A percentile compares a stretch with the other conserved stretches of the same genome.
Evolutionary conservation across 495 filamentous ascomycete species (phyloP).

Genomic region (Neurospora sp.): DNA sequence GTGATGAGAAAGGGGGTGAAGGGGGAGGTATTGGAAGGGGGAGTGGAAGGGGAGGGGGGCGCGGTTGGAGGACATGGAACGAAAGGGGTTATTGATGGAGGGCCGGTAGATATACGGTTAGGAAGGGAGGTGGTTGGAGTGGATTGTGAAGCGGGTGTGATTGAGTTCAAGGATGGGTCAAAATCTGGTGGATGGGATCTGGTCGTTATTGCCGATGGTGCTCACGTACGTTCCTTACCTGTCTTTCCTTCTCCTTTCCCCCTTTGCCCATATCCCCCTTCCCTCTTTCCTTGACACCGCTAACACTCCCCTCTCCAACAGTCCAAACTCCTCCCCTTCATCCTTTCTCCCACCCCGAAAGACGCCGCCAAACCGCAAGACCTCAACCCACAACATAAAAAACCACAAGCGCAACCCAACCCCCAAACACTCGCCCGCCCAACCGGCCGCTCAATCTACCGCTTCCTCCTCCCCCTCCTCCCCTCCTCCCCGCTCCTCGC

Average conservation of each 20-base stretch:
- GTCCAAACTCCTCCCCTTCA: neutral
- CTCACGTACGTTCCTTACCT: slow-evolving; percentile 12
- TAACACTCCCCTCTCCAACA: neutral
- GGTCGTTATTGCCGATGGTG: slow-evolving; percentile 22
- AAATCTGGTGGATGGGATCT: slow-evolving; percentile 9
- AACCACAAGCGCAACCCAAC: neutral
- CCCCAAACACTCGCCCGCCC: slow-evolving; percentile 1
- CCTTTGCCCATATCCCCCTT: neutral
- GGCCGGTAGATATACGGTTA: slow-evolving; percentile 23
- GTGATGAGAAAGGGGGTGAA: slow-evolving; percentile 19
- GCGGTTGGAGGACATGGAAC: neutral
- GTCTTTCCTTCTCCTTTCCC: neutral
- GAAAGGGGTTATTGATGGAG: slow-evolving; percentile 1
- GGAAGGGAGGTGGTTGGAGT: slow-evolving; percentile 13
- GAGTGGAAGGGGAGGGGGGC: neutral
- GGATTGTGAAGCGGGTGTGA: slow-evolving; percentile 15
- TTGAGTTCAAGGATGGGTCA: slow-evolving; percentile 11
- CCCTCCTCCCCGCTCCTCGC: slow-evolving; percentile 17
- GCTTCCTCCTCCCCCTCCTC: slow-evolving; percentile 34
- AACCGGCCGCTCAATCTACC: slow-evolving; percentile 32
- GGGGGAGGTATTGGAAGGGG: neutral
- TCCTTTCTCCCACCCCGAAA: neutral
- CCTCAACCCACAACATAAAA: neutral
- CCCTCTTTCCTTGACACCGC: neutral
- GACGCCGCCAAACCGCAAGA: neutral